Base-by-base conservation (phyloP, 73 alveolate species). In the Blepharisma japonicum region DNA sequence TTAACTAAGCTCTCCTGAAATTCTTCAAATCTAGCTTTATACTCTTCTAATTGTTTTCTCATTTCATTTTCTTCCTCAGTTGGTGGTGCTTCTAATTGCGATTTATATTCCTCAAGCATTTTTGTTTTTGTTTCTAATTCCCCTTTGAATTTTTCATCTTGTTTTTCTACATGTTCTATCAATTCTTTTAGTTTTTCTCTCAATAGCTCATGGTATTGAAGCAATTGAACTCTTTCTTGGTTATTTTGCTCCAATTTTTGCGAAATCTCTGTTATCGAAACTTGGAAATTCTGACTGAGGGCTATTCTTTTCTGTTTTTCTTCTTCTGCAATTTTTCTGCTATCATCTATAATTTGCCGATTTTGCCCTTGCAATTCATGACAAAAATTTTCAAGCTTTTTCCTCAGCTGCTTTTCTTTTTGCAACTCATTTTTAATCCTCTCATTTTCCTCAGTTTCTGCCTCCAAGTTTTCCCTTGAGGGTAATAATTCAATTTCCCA, bases 141-240 rank as follows among this genome's bases (percentile, higher is more conserved):
- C 18, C 18, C 18, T 8, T 39, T 61, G 74, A 20, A 61, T 8
- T 14, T 61, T 61, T 61, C 23, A 61, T 61, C 74, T 61, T 39
- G 14, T 5, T 61, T 39, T 61, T 61, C 74, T 8, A 61, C 74
- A 61, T 61, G 23, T 9, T 39, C 74, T 1, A 61, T n/a, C 18
- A 61, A 39, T 61, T 61, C 74, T 18, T 14, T 61, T 1, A 61
- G 14, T 61, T 61, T 61, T 61, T 61, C 74, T 39, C 23, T 61
- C 2, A 61, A 39, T 39, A 61, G 39, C 74, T 61, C 46, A 61
- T 61, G 14, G 5, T 61, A 61, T 39, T 61, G 14, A 3, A 18
- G 18, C 14, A 14, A 61, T 25, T 61, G 47, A n/a, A 39, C 74
- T 25, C 74, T 61, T 25, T 61, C 47, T 14, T 61, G 23, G 47